Base-by-base conservation (phyloP, 1,139 yeast species). In the Saccharomycopsis crataegensis region DNA sequence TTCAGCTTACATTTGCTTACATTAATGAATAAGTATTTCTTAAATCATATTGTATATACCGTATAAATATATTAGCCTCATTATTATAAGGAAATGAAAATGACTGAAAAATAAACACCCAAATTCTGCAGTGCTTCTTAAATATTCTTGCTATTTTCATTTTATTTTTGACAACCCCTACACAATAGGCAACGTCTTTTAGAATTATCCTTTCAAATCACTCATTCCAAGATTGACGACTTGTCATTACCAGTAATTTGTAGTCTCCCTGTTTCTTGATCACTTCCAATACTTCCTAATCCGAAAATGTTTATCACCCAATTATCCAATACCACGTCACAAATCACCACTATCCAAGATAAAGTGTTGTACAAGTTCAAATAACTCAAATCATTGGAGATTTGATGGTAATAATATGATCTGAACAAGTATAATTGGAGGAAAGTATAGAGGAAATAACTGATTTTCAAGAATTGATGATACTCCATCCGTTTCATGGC, bases 371-470 rank as follows among this genome's bases (percentile, higher is more conserved):
- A 56, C 11, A 42, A 17, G 47, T 53, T 53, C 22, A 56, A 42
- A 32, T 50, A 56, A 28, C 46, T 36, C 51, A 56, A 46, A 47
- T 56, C 58, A 32, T 56, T 54, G 42, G 58, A 52, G 31, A 56
- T 44, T 45, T 56, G 58, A 44, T 56, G 58, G 43, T 53, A 48
- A 40, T 56, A 56, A 40, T 33, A 53, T 12, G 49, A 51, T 32
- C 54, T 38, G 34, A 53, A 36, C 43, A 56, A 46, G 40, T 41
- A 48, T n/a, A 50, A 14, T 33, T 48, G 48, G 22, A 51, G 22
- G 5, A 41, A 28, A 12, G 52, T 33, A 41, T 47, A 54, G 32
- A 44, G 45, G 8, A 33, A 34, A 46, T 48, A 56, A 42, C 33
- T 42, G 12, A 51, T n/a, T 33, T 53, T 46, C 33, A 50, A 37